These are phyloP conservation scores for Leishmania martiniquensis DNA, from an alignment of 208 protist species.

Conservation along the genomic window DNA sequence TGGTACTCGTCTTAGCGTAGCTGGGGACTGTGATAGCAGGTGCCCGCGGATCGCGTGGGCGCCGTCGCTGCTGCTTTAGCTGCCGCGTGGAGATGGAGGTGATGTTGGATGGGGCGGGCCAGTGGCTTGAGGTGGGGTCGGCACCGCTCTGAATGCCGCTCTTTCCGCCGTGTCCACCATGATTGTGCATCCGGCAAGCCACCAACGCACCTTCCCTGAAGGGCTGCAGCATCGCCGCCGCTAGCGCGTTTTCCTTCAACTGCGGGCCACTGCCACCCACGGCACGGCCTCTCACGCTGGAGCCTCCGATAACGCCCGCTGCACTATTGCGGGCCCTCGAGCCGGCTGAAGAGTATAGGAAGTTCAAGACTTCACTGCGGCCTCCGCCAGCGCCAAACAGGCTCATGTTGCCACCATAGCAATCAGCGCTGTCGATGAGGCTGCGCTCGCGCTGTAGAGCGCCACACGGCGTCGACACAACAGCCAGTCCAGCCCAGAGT, in stretches of 20 bases:
- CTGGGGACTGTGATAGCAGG: conserved; percentile 27
- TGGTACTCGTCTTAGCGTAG: conserved; percentile 25
- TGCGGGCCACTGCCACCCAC: conserved; percentile 2
- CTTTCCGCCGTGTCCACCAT: not conserved
- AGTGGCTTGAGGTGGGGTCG: conserved; percentile 13
- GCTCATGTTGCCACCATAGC: not conserved
- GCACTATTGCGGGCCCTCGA: not conserved
- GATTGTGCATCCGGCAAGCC: not conserved
- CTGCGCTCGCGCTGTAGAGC: conserved; percentile 18
- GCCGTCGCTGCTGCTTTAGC: not conserved
- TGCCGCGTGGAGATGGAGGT: conserved; percentile 15
- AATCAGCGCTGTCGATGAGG: conserved; percentile 12
- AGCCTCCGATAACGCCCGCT: not conserved
- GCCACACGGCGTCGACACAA: conserved; percentile 16
- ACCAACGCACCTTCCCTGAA: conserved; percentile 2
- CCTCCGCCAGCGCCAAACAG: not conserved
- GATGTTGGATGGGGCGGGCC: conserved; percentile 15
- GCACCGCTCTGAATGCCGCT: conserved; percentile 1
- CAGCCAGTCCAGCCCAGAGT: conserved; percentile 26
- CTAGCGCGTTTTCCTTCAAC: conserved; percentile 50
- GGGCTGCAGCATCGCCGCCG: conserved; percentile 44
- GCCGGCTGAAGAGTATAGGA: not conserved
- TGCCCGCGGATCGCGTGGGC: conserved; percentile 10
- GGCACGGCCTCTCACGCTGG: not conserved
- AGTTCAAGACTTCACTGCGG: not conserved